Base-by-base conservation (phyloP, 2,329 filamentous ascomycete genomes). In the Colletotrichum cordylinicola region DNA sequence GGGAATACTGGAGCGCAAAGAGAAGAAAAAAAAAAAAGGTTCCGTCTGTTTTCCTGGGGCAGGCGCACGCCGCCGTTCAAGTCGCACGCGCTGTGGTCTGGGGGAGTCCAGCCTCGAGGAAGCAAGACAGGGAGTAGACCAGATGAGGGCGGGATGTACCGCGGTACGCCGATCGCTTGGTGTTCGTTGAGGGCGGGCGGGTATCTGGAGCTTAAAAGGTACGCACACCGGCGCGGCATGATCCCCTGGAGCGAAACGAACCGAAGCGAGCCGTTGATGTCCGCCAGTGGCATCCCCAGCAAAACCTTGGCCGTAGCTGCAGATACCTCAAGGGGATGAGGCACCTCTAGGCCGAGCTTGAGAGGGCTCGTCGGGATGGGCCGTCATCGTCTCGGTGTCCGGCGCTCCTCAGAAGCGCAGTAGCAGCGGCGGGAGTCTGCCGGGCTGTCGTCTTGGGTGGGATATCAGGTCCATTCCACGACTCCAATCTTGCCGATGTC, bases 221-320 rank as follows among this genome's bases (percentile, higher is more conserved):
- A 73, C 73, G 24, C n/a, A 10, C 8, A 6, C 55, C 21, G 37
- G n/a, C 56, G 24, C 39, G 33, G 24, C 69, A 56, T 35, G 18
- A 48, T 67, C 39, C 70, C 69, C 58, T 73, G 56, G 62, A 61
- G 73, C 73, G 70, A 73, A 73, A 43, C 64, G 43, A 73, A 73
- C 70, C 70, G 70, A 75, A 48, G 73, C 69, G 73, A 73, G 67
- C 70, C 73, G 70, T 75, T 73, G 70, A 55, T 75, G 73, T 75
- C 70, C 70, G 56, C 43, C 24, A 43, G 43, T 64, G 69, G 72
- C 55, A 72, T 56, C 21, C 72, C 43, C 69, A 64, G 69, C 55
- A 18, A 18, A 67, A 72, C 62, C 68, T 72, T 21, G 55, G 43
- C 55, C 64, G 18, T 66, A 64, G 67, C 29, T 27, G 15, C 39